Base-by-base conservation (phyloP, 306 rosid genomes). In the Cucurbita maxima region DNA sequence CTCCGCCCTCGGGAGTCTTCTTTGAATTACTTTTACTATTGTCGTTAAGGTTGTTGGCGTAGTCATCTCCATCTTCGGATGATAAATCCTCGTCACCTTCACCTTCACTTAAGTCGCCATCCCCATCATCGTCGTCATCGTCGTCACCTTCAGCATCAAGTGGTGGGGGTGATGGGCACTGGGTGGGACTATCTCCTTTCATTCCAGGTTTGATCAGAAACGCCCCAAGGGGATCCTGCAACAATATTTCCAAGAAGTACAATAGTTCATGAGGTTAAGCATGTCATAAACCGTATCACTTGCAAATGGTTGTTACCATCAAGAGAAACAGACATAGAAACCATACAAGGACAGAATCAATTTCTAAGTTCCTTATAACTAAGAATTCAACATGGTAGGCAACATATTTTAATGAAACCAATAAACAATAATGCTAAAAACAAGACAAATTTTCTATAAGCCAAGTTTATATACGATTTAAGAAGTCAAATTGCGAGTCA, bases 41-140 rank as follows among this genome's bases (percentile, higher is more conserved):
- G 8, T 82, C 82, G 82, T 87, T 88, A 54, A 89, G 75, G 41
- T 90, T 88, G 82, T 84, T 85, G 44, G 81, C 82, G 14, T 81
- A 74, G 47, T 81, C 90, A 13, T 80, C 97, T 61, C 83, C 96
- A 76, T 84, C 96, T 82, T 88, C 96, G 41, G 97, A 91, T 8
- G 97, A 88, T 83, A 87, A 76, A 48, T 88, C 95, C 82, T 88
- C 97, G 79, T 88, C 92, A 0, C 90, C 97, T 81, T 88, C 92
- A 0, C 92, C 95, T 60, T 79, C 82, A 22, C 83, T 87, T n/a
- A 88, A 91, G 38, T 88, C 87, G 2, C 81, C 88, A 48, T 56
- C 76, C 0, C 84, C 92, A 7, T 84, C 96, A 0, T 80, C 93
- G 7, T 85, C 90, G 19, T 88, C 87, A 0, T 84, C 91, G 4